Percentiles rank a stretch among this genome's conserved stretches.
Conservation (phyloP, 208 protist species). For the Acanthamoeba rhysodes region DNA sequence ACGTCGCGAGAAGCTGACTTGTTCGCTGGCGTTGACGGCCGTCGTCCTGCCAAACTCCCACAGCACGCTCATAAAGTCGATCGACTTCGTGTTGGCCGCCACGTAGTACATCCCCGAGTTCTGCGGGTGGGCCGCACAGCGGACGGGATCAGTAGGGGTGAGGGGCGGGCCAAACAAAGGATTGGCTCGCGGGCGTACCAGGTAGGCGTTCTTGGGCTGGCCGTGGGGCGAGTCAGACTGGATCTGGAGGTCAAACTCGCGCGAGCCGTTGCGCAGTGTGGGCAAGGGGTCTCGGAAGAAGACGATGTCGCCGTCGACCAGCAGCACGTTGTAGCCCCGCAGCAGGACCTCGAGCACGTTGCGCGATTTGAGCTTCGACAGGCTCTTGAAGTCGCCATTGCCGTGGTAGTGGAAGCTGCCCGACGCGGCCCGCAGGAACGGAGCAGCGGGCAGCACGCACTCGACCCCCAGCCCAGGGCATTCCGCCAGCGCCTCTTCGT, state of each 20-base stretch:
- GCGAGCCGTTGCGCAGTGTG: background rate
- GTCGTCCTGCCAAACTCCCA: conserved; percentile 7
- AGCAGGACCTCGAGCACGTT: conserved; percentile 58
- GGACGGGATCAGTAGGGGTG: background rate
- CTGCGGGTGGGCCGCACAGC: background rate
- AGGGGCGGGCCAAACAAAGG: background rate
- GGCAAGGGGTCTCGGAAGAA: conserved; percentile 14
- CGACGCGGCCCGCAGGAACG: background rate
- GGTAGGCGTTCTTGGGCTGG: background rate
- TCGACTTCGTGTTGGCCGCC: background rate
- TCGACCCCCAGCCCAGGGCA: conserved; percentile 2
- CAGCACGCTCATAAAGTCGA: background rate
- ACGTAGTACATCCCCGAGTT: conserved; percentile 31
- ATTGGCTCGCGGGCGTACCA: background rate
- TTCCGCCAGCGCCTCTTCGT: background rate
- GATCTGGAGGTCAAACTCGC: conserved; percentile 18
- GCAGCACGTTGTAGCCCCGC: conserved; percentile 18
- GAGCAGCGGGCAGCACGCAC: background rate
- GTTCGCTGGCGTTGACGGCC: background rate
- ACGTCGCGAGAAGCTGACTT: background rate
- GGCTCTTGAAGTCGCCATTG: conserved; percentile 39
- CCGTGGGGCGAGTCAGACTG: conserved; percentile 37
- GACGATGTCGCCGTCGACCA: conserved; percentile 46
- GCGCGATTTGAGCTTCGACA: conserved; percentile 62
- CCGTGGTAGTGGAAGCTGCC: conserved; percentile 50